Conservation (phyloP, 1,284 basidiomycete genomes). For the Boletus semigastroideus region DNA sequence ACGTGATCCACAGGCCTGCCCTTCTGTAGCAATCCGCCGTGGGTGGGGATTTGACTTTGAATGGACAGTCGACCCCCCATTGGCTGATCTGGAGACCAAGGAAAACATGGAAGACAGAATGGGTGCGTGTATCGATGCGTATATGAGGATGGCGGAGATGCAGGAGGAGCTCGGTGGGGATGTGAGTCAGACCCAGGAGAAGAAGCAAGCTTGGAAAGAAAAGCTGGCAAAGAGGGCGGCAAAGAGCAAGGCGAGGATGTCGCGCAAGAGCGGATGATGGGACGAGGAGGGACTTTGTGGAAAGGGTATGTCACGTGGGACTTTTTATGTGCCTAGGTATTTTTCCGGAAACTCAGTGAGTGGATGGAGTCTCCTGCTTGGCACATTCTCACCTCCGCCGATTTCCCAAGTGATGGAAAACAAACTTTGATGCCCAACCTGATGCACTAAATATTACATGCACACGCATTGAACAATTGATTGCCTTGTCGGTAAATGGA, state of each 20-base stretch:
- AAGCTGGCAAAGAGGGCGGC: constrained; percentile 44
- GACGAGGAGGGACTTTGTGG: background rate
- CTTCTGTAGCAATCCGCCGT: constrained; percentile 27
- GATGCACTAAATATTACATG: background rate
- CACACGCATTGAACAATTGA: background rate
- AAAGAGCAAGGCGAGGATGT: constrained; percentile 29
- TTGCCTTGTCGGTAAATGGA: too few relatives aligned
- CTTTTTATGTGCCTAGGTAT: background rate
- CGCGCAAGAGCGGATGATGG: constrained; percentile 22
- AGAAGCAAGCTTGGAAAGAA: constrained; percentile 57
- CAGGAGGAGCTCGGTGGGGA: constrained; percentile 55
- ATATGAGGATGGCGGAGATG: constrained; percentile 42
- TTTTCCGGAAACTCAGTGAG: background rate
- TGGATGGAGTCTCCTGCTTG: background rate
- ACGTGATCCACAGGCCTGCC: background rate
- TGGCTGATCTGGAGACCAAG: constrained; percentile 3
- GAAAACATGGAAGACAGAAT: constrained; percentile 57
- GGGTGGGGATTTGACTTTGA: constrained; percentile 86
- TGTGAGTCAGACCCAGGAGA: constrained; percentile 69
- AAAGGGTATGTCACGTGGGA: constrained; percentile 14
- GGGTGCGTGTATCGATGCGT: constrained; percentile 64
- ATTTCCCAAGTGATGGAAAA: background rate
- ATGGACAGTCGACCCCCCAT: constrained; percentile 44
- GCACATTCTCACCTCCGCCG: background rate
- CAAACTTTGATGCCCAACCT: background rate